Evolutionary conservation across 441 rosid genomes (phyloP), one percentile per base, ranked within the genome.

Genomic region (Corymbia citriodora): DNA sequence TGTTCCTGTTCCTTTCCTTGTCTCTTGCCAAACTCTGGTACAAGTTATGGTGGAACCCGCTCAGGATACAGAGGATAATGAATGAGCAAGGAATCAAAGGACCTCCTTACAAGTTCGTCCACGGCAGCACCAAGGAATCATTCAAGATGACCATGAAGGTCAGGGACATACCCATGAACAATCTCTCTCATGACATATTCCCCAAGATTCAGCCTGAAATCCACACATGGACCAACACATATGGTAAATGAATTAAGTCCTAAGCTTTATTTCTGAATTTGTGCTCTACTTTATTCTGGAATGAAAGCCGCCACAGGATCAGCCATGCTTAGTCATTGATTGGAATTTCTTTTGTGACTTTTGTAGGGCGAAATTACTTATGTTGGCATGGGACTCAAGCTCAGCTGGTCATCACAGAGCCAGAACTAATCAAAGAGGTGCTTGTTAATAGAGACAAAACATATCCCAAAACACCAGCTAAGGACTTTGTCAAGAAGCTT

Each of bases 31-130:
- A 90, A 88, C 33, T 92, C 72, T 31, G 92, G 7, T 15, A 92
- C 88, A 91, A 91, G 70, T 87, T 92, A 49, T 94, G 95, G 97
- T 91, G 92, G 93, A 92, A 19, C 5, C 95, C 93, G 31, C 81
- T 54, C 8, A 88, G 89, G 49, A 49, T 92, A 5, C 93, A 92
- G 16, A 17, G 29, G 68, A 48, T 72, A 33, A 90, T 93, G 94
- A 85, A 55, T 16, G 50, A 90, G 10, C 93, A 92, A 48, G 94
- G 95, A 72, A 87, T 95, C 89, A 89, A 50, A 87, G 94, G 97
- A 10, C 93, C 94, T 88, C 87, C 94, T 87, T 93, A 92, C 88
- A 92, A 50, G 45, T 92, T 93, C 87, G 33, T 93, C 53, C 79
- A 91, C 61, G 96, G 96, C 93, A 36, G 87, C 90, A 55, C 89